Percentiles rank a stretch among this genome's conserved stretches.
Conservation (phyloP, 2,329 filamentous ascomycete species). For the Aspergillus carbonarius region DNA sequence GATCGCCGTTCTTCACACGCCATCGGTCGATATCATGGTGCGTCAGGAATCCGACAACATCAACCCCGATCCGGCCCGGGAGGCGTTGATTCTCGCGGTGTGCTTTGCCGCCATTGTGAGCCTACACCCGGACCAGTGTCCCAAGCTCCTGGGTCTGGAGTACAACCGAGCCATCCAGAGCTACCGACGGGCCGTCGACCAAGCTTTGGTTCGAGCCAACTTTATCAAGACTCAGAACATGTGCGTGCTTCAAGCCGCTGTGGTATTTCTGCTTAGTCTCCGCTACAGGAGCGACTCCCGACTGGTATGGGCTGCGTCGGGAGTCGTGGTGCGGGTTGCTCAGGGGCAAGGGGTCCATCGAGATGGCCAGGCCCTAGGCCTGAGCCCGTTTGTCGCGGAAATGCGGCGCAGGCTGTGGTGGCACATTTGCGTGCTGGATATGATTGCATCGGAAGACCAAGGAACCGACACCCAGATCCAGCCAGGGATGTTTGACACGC, state of each 20-base stretch:
- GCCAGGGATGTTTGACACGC: slow-evolving; percentile 23
- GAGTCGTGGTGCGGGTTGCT: slow-evolving; percentile 8
- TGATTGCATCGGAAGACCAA: slow-evolving; percentile 29
- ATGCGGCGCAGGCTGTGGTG: slow-evolving; percentile 32
- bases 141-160: slow-evolving; percentile 2
- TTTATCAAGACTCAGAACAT: slow-evolving; percentile 14
- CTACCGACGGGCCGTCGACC: slow-evolving; percentile 10
- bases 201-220: slow-evolving; percentile 14
- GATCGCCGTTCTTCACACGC: slow-evolving; percentile 18
- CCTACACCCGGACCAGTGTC: slow-evolving; percentile 12
- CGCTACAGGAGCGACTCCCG: slow-evolving; percentile 11
- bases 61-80: background rate
- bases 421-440: slow-evolving; percentile 30
- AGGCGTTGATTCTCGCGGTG: slow-evolving; percentile 14
- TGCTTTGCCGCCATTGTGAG: slow-evolving; percentile 20
- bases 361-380: slow-evolving; percentile 3
- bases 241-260: slow-evolving; percentile 18
- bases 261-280: slow-evolving; percentile 18
- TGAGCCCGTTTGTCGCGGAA: slow-evolving; percentile 22
- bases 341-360: slow-evolving; percentile 13
- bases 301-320: slow-evolving; percentile 5
- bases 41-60: background rate
- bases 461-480: slow-evolving; percentile 26
- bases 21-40: slow-evolving; percentile 7
- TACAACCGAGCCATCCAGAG: slow-evolving; percentile 4